phyloP scores from a whole-genome alignment of 805 yeast species.

The Kodamaea leandrae region DNA sequence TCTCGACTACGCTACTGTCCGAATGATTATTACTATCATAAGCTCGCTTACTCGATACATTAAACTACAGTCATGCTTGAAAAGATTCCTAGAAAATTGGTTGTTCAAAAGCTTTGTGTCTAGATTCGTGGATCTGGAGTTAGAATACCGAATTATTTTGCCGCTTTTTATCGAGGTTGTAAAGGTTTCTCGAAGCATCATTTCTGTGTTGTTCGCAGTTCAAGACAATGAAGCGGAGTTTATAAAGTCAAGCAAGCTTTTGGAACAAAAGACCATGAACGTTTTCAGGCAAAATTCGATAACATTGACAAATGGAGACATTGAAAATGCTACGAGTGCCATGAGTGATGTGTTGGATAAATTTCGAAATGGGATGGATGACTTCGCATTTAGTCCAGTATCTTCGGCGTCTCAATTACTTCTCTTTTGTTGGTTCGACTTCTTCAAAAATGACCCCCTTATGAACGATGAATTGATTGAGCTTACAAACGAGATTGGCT shows the following conservation, averaged over 20 bases:
- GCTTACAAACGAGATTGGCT: slow-evolving; percentile 7
- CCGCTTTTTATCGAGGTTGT: not conserved
- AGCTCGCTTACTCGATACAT: not conserved
- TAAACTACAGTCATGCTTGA: not conserved
- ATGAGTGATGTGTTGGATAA: not conserved
- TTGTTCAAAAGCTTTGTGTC: not conserved
- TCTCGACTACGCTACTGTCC: not conserved
- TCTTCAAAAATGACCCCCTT: slow-evolving; percentile 17
- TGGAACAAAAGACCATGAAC: slow-evolving; percentile 17
- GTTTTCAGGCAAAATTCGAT: no score
- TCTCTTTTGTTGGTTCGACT: slow-evolving; percentile 8
- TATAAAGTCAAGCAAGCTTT: no score
- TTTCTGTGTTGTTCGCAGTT: not conserved
- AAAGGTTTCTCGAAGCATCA: not conserved
- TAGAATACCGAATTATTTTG: not conserved
- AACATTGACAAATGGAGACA: no score
- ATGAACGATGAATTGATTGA: slow-evolving; percentile 13
- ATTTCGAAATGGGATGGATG: not conserved
- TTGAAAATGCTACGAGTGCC: no score
- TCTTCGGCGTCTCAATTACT: slow-evolving; percentile 4
- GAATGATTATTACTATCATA: not conserved
- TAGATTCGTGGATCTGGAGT: not conserved
- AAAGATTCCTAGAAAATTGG: not conserved
- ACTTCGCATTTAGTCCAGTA: slow-evolving; percentile 2
- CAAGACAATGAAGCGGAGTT: no score